Evolutionary conservation across 2,329 filamentous ascomycete genomes (phyloP).

Genomic region (Bipolaris zeicola): DNA sequence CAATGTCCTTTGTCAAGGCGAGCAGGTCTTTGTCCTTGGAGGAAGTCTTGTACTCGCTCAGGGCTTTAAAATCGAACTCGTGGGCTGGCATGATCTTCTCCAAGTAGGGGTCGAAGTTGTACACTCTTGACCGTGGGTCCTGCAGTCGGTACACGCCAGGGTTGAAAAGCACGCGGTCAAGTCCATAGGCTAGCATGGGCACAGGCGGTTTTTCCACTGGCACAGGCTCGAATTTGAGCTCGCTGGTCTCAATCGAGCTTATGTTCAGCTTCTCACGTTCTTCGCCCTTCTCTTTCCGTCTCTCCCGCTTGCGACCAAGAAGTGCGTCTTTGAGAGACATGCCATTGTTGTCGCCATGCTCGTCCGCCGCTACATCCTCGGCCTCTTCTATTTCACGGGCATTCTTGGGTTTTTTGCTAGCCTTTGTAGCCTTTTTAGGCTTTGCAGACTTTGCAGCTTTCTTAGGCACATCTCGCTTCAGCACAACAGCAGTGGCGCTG

Average conservation of each 20-base stretch:
- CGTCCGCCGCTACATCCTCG: neutral
- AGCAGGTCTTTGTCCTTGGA: conserved; percentile 78
- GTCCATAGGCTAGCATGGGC: conserved; percentile 71
- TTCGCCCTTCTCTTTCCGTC: conserved; percentile 7
- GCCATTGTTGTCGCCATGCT: neutral
- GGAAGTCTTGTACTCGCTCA: conserved; percentile 89
- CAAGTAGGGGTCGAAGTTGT: conserved; percentile 96
- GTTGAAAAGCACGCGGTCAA: conserved; percentile 95
- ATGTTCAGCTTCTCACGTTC: conserved; percentile 29
- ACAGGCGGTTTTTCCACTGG: conserved; percentile 58
- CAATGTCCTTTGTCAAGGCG: conserved; percentile 67
- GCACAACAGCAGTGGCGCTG: conserved; percentile 18
- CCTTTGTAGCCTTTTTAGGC: neutral
- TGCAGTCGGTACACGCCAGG: conserved; percentile 85
- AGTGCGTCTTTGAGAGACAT: conserved; percentile 33
- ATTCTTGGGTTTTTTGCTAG: neutral
- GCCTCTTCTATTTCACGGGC: neutral
- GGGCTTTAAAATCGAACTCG: conserved; percentile 88
- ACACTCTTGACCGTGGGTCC: conserved; percentile 84
- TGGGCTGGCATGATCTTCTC: conserved; percentile 89
- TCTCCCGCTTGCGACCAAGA: conserved; percentile 18
- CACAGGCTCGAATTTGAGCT: conserved; percentile 47
- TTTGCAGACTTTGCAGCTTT: neutral
- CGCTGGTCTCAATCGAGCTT: conserved; percentile 28
- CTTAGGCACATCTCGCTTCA: conserved; percentile 1